Evolutionary conservation across 2,329 filamentous ascomycete genomes (phyloP).

Genomic region (Cryoendolithus antarcticus): DNA sequence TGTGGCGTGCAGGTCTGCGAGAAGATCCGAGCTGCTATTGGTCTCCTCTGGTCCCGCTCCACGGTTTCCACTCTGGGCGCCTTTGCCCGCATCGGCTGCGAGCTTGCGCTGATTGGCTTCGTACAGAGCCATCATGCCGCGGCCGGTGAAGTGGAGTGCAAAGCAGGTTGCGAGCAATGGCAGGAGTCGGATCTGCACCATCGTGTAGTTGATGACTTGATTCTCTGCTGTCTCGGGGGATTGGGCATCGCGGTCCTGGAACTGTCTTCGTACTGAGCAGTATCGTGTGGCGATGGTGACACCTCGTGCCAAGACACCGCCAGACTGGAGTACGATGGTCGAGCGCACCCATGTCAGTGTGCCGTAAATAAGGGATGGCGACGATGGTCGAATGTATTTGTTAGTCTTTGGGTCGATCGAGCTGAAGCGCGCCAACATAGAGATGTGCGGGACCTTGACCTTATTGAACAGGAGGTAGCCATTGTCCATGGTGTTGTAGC

Average conservation of each 20-base stretch:
- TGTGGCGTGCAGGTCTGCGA: slow-evolving; percentile 64
- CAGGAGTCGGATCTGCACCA: slow-evolving; percentile 63
- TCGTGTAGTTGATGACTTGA: slow-evolving; percentile 68
- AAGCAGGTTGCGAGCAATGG: slow-evolving; percentile 63
- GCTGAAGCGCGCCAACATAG: slow-evolving; percentile 62
- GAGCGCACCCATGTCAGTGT: slow-evolving; percentile 65
- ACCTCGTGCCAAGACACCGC: slow-evolving; percentile 58
- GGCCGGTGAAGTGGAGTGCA: slow-evolving; percentile 68
- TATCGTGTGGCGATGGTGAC: slow-evolving; percentile 69
- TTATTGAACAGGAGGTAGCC: slow-evolving; percentile 68
- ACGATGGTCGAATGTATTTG: slow-evolving; percentile 55
- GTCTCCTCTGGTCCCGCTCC: slow-evolving; percentile 57
- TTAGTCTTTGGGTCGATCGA: slow-evolving; percentile 54
- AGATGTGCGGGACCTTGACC: slow-evolving; percentile 60
- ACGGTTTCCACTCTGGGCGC: slow-evolving; percentile 29
- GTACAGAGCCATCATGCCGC: slow-evolving; percentile 63
- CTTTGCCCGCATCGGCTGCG: slow-evolving; percentile 31
- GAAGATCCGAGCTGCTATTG: slow-evolving; percentile 50
- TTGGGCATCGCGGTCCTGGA: slow-evolving; percentile 59
- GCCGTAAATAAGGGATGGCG: slow-evolving; percentile 58
- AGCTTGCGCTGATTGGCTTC: slow-evolving; percentile 60
- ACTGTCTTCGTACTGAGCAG: slow-evolving; percentile 61
- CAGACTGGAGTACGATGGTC: slow-evolving; percentile 61
- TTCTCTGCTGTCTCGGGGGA: slow-evolving; percentile 50
- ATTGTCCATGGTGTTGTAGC: slow-evolving; percentile 59